These are phyloP conservation scores for Fragaria vesca DNA, from an alignment of 306 rosid species.

Conservation along the genomic window DNA sequence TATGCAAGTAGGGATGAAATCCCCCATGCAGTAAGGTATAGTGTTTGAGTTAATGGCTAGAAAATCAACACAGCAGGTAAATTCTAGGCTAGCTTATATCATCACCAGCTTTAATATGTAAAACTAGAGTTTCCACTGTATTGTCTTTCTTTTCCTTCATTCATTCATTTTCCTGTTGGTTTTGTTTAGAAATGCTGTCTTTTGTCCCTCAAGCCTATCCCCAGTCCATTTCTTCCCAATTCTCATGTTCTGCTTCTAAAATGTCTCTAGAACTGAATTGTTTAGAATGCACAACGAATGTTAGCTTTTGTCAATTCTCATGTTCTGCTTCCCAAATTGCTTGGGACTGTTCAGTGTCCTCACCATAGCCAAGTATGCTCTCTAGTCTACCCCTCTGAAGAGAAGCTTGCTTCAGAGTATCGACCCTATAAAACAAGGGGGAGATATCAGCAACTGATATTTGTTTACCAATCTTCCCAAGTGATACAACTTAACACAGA, in stretches of 20 bases:
- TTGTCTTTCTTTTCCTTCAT: background rate
- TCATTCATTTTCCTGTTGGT: background rate
- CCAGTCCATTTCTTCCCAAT: background rate
- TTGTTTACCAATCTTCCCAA: too few relatives aligned
- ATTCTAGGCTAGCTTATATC: slow-evolving; percentile 39
- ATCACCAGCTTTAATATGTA: slow-evolving; percentile 38
- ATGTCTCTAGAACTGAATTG: background rate
- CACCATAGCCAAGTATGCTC: too few relatives aligned
- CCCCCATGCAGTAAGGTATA: slow-evolving; percentile 16
- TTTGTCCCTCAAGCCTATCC: background rate
- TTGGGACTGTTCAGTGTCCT: too few relatives aligned
- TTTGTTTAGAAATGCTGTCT: background rate
- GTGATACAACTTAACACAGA: too few relatives aligned
- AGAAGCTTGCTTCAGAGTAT: too few relatives aligned
- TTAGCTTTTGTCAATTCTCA: background rate
- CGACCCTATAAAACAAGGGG: too few relatives aligned
- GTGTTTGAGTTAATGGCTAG: slow-evolving; percentile 34
- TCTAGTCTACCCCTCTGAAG: too few relatives aligned
- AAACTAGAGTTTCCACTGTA: slow-evolving; percentile 32
- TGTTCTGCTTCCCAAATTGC: too few relatives aligned
- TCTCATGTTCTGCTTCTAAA: background rate
- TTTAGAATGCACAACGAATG: background rate
- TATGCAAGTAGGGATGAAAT: slow-evolving; percentile 11
- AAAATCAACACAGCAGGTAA: slow-evolving; percentile 34
- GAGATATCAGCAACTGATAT: too few relatives aligned